Evolutionary conservation across 164 flowering plant genomes (phyloP).

Genomic region (Umbellularia californica): DNA sequence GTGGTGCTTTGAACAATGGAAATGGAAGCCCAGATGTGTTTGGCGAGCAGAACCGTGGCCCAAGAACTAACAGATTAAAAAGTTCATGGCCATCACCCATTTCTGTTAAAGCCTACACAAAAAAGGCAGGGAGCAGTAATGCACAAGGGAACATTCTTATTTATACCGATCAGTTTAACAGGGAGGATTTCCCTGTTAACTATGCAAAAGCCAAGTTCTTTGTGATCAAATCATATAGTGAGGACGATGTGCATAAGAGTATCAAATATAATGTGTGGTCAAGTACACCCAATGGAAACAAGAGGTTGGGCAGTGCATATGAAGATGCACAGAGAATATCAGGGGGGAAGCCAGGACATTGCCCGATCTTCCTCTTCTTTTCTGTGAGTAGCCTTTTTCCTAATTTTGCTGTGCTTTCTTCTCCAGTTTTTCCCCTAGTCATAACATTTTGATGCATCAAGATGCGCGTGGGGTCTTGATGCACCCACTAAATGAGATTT

Average conservation of each 20-base stretch:
- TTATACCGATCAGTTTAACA: constrained; percentile 55
- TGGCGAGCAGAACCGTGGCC: constrained; percentile 65
- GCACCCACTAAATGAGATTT: neutral
- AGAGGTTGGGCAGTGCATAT: constrained; percentile 69
- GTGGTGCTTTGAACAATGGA: constrained; percentile 29
- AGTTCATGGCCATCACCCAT: constrained; percentile 29
- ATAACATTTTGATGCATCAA: neutral
- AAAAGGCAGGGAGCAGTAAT: constrained; percentile 42
- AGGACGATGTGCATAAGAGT: constrained; percentile 94
- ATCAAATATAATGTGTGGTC: constrained; percentile 90
- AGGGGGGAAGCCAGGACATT: constrained; percentile 41
- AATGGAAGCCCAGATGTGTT: constrained; percentile 35
- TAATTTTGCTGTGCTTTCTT: neutral
- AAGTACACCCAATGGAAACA: constrained; percentile 84
- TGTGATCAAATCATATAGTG: constrained; percentile 87
- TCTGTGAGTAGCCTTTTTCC: constrained; percentile 52
- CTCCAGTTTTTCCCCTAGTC: neutral
- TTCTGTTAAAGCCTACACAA: constrained; percentile 48
- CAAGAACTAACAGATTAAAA: constrained; percentile 48
- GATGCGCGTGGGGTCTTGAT: neutral
- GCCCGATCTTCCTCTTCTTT: constrained; percentile 83
- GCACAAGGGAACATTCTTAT: constrained; percentile 53
- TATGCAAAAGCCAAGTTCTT: constrained; percentile 66
- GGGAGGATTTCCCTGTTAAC: constrained; percentile 53
- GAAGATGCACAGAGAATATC: constrained; percentile 60